Evolutionary conservation across 495 filamentous ascomycete species (phyloP).

Genomic region (Lophium mytilinum): DNA sequence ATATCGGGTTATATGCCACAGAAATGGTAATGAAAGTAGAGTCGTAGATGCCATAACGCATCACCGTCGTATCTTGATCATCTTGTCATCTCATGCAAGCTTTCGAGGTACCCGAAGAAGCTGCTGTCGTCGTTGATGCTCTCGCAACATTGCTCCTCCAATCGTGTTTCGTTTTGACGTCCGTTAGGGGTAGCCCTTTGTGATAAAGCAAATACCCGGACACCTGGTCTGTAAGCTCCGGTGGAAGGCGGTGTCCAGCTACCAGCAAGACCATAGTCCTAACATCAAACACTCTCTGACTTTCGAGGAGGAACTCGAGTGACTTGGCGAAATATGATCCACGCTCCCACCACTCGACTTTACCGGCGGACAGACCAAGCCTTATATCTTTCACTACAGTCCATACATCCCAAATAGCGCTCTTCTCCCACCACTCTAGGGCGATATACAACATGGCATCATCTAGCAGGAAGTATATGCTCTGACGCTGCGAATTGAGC

Average conservation of each 20-base stretch:
- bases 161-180: background rate
- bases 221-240: background rate
- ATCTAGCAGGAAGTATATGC: background rate
- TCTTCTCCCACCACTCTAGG: background rate
- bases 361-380: background rate
- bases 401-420: background rate
- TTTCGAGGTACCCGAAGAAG: no score
- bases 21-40: no score
- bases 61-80: no score
- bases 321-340: background rate
- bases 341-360: background rate
- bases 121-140: conserved; percentile 13
- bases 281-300: background rate
- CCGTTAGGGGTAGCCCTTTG: background rate
- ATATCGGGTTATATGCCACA: no score
- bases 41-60: no score
- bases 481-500: background rate
- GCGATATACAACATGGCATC: background rate
- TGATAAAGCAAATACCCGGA: background rate
- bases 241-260: background rate
- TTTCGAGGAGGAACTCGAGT: background rate
- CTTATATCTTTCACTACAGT: background rate
- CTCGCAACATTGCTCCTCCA: background rate
- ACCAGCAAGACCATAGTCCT: background rate
- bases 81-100: no score